These are phyloP conservation scores for Nannochloris sp. DNA, from an alignment of 139 green algal species.

Conservation along the genomic window DNA sequence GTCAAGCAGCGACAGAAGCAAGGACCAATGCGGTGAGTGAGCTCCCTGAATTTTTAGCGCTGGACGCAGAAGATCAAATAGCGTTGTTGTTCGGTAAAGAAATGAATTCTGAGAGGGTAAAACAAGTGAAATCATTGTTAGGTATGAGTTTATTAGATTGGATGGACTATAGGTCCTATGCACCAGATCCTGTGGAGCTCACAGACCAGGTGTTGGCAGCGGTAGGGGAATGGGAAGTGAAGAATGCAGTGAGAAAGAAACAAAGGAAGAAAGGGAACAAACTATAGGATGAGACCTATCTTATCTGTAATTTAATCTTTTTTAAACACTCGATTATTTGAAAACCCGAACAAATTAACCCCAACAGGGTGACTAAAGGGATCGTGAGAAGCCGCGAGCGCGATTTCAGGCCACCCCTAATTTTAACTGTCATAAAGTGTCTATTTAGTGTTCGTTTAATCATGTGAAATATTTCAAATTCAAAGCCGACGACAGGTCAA, in stretches of 20 bases:
- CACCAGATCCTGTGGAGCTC: background rate
- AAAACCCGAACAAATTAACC: no score
- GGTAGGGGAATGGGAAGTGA: slow-evolving; percentile 4
- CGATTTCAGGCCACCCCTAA: no score
- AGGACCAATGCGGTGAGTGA: background rate
- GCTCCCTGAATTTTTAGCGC: background rate
- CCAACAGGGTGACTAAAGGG: no score
- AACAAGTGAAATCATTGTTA: background rate
- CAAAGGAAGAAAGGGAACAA: no score
- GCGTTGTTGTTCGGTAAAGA: background rate
- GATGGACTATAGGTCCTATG: background rate
- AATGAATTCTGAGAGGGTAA: background rate
- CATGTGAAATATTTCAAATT: no score
- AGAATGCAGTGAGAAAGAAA: background rate
- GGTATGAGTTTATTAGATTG: background rate
- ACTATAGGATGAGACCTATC: no score
- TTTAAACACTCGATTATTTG: no score
- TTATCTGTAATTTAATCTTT: no score
- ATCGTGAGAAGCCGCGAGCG: no score
- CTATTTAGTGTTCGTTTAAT: no score
- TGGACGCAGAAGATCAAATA: background rate
- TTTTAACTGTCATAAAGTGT: no score
- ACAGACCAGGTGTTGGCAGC: background rate
- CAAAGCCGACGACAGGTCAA: no score
- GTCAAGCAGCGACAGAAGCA: background rate